These are phyloP conservation scores for Tetrahymena thermophila DNA, from an alignment of 73 alveolate species.

Conservation along the genomic window DNA sequence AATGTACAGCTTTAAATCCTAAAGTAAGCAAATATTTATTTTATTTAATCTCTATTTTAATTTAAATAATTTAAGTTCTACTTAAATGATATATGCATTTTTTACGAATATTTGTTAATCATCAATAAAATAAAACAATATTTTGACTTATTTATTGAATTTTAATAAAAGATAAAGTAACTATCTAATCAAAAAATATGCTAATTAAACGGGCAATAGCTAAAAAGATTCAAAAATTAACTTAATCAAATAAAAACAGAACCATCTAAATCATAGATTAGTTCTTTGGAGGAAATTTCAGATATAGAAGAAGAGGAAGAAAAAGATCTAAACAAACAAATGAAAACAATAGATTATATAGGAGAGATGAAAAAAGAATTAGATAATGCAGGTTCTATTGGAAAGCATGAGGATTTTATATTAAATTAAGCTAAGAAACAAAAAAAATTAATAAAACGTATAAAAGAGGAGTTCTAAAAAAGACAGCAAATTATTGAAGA, in stretches of 20 bases:
- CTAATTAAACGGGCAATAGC: not conserved
- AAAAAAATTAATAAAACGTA: not conserved
- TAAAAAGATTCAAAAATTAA: not conserved
- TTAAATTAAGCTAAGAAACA: not conserved
- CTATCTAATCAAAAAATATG: not conserved
- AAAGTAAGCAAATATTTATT: not conserved
- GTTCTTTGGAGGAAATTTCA: not conserved
- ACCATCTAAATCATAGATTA: not conserved
- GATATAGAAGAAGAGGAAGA: not conserved
- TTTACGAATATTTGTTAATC: too few species aligned
- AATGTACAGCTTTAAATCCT: not conserved
- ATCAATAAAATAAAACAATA: too few species aligned
- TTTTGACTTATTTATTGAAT: too few species aligned
- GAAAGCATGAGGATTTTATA: not conserved
- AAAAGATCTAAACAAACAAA: not conserved
- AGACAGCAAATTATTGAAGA: not conserved
- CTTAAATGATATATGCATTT: not conserved
- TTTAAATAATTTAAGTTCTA: not conserved
- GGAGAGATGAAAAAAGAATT: not conserved
- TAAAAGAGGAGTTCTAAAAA: not conserved
- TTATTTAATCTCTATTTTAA: not conserved
- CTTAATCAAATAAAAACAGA: not conserved
- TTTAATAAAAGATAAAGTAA: not conserved
- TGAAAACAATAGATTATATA: not conserved
- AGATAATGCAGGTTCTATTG: not conserved